phyloP scores from a whole-genome alignment of 176 grass and related monocot species.

The Oryza australiensis region DNA sequence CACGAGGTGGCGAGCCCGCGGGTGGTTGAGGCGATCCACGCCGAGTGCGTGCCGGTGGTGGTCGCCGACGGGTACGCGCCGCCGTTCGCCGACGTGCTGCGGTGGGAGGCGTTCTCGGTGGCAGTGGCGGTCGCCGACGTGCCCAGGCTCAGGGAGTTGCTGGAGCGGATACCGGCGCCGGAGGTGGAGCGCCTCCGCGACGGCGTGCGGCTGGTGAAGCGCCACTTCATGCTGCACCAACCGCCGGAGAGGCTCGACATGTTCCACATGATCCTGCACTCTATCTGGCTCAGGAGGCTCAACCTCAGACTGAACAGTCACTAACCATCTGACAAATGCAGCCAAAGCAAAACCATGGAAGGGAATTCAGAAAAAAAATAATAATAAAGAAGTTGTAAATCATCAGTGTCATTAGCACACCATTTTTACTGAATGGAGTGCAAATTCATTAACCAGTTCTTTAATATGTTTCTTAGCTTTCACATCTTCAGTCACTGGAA shows the following conservation, averaged over 20 bases:
- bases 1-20: conserved; percentile 75
- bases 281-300: conserved; percentile 77
- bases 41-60: conserved; percentile 73
- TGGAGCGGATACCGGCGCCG: conserved; percentile 47
- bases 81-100: conserved; percentile 67
- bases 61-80: conserved; percentile 51
- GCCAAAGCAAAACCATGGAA: not conserved
- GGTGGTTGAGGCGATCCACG: conserved; percentile 77
- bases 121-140: conserved; percentile 48
- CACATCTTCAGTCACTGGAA: not conserved
- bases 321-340: not conserved
- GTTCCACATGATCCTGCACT: conserved; percentile 87
- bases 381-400: not conserved
- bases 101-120: conserved; percentile 83
- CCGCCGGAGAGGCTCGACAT: conserved; percentile 65
- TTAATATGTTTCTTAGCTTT: not conserved
- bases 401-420: not conserved
- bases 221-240: conserved; percentile 58
- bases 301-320: conserved; percentile 33
- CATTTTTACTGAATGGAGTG: not conserved
- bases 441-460: not conserved
- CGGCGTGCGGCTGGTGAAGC: conserved; percentile 55
- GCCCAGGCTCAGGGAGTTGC: conserved; percentile 45
- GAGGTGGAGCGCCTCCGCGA: conserved; percentile 60
- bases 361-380: not conserved